Evolutionary conservation across 352 stramenopile genomes (phyloP), one percentile per base, ranked within the genome.

Genomic region (Phytophthora pistaciae): DNA sequence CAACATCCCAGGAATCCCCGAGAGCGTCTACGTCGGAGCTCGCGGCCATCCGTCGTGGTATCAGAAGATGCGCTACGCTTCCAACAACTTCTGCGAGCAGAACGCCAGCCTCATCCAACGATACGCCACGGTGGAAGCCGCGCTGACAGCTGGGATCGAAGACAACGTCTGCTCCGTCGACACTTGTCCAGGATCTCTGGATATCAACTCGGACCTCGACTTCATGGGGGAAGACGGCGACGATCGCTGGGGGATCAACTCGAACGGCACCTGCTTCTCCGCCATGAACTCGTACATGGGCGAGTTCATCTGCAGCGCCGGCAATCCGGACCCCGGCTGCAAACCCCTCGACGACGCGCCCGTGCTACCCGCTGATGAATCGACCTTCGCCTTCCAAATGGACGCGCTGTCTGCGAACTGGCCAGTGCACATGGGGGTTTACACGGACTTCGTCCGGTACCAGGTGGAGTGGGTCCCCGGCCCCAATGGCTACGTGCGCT

Each of bases 301-400:
- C n/a, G 65, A 79, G 14, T 87, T 79, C 29, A 74, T 87, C 38
- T 87, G 79, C 36, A 84, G 74, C 25, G 65, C 79, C 25, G 79
- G 77, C 0, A 87, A 84, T 42, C 27, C 63, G 0, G 38, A 76
- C 46, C 70, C 66, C 2, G 40, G 38, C 16, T 86, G 79, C 56
- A 64, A 77, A 20, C 40, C 53, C 0, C 48, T 68, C 23, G 18
- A 73, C 2, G 67, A 67, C 33, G 60, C 59, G 5, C 60, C 67
- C 2, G 29, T 60, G 0, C 29, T 66, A 7, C 54, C 64, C 10
- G 18, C 42, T 16, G 68, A 72, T 20, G 53, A 64, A 0, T 71
- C 63, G 0, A 52, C 44, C 6, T 94, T 92, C 44, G 75, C 72
- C 11, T 94, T 90, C 57, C 87, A 98, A 63, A 96, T 98, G 58